Evolutionary conservation across 768 basidiomycete species (phyloP).

Genomic region (Calocybe indica): DNA sequence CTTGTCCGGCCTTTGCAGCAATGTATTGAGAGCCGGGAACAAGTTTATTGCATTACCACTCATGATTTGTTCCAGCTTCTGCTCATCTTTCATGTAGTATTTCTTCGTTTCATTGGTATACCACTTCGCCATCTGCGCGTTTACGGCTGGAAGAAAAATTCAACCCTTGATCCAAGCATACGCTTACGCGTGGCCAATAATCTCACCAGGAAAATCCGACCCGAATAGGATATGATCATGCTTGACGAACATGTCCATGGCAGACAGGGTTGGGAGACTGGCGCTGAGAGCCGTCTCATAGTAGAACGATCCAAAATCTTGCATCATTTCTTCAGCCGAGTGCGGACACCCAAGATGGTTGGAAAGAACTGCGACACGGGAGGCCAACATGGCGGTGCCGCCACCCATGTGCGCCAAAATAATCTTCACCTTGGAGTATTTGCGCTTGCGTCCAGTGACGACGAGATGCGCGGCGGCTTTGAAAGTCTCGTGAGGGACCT

Average conservation of each 20-base stretch:
- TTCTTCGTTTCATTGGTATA: constrained; percentile 49
- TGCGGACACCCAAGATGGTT: constrained; percentile 64
- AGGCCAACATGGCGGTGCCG: constrained; percentile 54
- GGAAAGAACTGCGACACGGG: constrained; percentile 65
- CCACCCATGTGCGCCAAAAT: constrained; percentile 77
- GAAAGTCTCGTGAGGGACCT: constrained; percentile 82
- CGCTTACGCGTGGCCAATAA: background rate
- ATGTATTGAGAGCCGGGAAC: constrained; percentile 30
- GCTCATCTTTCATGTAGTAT: constrained; percentile 35
- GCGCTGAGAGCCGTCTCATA: constrained; percentile 69
- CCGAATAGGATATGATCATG: constrained; percentile 59
- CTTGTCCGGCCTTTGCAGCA: background rate
- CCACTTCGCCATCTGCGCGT: constrained; percentile 50
- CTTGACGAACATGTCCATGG: constrained; percentile 45
- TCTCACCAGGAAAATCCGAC: constrained; percentile 70
- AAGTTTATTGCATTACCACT: constrained; percentile 45
- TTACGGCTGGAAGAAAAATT: constrained; percentile 41
- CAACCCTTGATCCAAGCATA: background rate
- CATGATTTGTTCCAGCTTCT: constrained; percentile 37
- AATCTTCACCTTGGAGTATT: constrained; percentile 52
- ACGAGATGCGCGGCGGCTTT: constrained; percentile 78
- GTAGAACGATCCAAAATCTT: constrained; percentile 68
- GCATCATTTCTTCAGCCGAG: constrained; percentile 57
- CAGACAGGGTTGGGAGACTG: constrained; percentile 42
- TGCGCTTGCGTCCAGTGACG: constrained; percentile 61